phyloP scores from a whole-genome alignment of 2,329 filamentous ascomycete genomes.

The Fusarium scirpi region DNA sequence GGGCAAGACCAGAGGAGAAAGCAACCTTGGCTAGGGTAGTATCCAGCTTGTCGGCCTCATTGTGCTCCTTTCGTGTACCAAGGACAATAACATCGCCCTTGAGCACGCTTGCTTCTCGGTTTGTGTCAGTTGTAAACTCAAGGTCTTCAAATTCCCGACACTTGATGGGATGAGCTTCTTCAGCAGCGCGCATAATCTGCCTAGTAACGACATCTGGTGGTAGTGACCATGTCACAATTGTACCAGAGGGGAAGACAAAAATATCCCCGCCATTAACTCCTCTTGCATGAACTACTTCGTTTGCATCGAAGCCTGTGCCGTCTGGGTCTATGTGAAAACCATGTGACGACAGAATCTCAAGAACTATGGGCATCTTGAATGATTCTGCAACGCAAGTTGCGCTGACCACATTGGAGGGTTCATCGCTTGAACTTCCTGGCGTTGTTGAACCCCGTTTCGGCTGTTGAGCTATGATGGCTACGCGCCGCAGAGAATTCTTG shows the following conservation, averaged over 20 bases:
- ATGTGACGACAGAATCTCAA: conserved; percentile 67
- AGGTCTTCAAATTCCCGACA: conserved; percentile 88
- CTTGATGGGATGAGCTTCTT: conserved; percentile 75
- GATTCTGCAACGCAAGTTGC: conserved; percentile 73
- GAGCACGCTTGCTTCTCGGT: conserved; percentile 79
- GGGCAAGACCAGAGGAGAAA: conserved; percentile 92
- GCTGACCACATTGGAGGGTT: conserved; percentile 62
- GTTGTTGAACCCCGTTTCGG: conserved; percentile 52
- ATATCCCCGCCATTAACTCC: conserved; percentile 80
- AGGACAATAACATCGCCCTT: conserved; percentile 90
- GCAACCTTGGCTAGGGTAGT: conserved; percentile 91
- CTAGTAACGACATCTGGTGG: conserved; percentile 80
- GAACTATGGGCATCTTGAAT: conserved; percentile 72
- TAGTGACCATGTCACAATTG: conserved; percentile 91
- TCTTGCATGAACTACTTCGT: conserved; percentile 73
- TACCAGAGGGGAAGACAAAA: conserved; percentile 95
- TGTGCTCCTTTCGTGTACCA: conserved; percentile 74
- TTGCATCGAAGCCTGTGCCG: conserved; percentile 68
- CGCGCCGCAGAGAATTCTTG: conserved; percentile 83
- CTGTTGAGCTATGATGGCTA: conserved; percentile 86
- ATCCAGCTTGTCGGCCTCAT: conserved; percentile 61
- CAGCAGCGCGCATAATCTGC: conserved; percentile 80
- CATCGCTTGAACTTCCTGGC: conserved; percentile 47
- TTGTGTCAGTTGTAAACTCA: conserved; percentile 83
- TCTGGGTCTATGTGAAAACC: conserved; percentile 73